These are phyloP conservation scores for Raffaelea deltoideospora DNA, from an alignment of 2,329 filamentous ascomycete species.

Conservation along the genomic window DNA sequence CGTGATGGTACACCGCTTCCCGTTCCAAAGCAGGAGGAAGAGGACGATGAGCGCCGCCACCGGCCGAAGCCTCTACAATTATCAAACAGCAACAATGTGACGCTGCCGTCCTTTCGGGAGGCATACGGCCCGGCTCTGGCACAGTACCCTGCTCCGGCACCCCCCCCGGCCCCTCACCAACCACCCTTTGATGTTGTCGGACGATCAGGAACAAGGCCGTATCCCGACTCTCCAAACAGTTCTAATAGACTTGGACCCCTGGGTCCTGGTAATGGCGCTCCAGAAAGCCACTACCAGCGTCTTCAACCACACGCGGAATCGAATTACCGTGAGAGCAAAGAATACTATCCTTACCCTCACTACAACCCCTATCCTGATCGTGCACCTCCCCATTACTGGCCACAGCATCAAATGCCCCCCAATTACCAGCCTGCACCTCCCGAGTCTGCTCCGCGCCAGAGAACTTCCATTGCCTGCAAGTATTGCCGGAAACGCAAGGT, in stretches of 20 bases:
- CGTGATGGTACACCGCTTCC: conserved; percentile 2
- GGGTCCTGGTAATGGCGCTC: conserved; percentile 10
- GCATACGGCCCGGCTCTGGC: conserved; percentile 6
- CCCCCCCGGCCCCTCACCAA: background rate
- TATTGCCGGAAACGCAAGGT: conserved; percentile 50
- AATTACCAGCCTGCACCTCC: conserved; percentile 20
- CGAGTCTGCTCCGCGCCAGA: conserved; percentile 40
- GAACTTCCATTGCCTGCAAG: conserved; percentile 44
- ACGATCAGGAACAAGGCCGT: too few relatives aligned
- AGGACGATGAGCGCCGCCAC: conserved; percentile 6
- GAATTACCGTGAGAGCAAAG: conserved; percentile 7
- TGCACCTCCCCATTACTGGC: conserved; percentile 7
- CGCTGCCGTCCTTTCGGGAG: conserved; percentile 9
- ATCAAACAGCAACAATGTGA: conserved; percentile 5
- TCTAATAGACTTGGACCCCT: conserved; percentile 22
- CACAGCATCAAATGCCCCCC: conserved; percentile 9
- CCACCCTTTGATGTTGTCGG: too few relatives aligned
- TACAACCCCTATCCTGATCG: conserved; percentile 11
- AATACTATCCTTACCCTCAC: conserved; percentile 8
- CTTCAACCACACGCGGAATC: conserved; percentile 8
- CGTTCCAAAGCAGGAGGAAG: conserved; percentile 5
- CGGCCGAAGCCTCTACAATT: conserved; percentile 4
- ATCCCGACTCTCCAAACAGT: conserved; percentile 3
- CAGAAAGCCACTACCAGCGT: conserved; percentile 8
- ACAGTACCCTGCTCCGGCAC: conserved; percentile 1